Evolutionary conservation across 2,329 filamentous ascomycete genomes (phyloP).

Genomic region (Aspergillus candidus): DNA sequence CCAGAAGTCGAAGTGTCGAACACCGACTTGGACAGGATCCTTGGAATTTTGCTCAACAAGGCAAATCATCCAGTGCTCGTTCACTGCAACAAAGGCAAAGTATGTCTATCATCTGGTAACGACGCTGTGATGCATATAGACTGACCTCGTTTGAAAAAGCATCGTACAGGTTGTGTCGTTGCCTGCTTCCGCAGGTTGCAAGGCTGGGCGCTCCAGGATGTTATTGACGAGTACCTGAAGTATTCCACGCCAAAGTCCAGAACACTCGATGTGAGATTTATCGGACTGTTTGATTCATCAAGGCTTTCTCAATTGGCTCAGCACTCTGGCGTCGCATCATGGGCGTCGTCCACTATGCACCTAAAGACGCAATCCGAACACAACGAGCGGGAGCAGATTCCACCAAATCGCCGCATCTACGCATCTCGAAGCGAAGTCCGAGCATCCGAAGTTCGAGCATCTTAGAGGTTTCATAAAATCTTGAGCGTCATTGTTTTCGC

Average conservation of each 20-base stretch:
- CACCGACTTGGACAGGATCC: conserved; percentile 62
- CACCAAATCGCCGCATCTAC: conserved; percentile 5
- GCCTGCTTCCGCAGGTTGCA: conserved; percentile 69
- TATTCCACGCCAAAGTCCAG: conserved; percentile 52
- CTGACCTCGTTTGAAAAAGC: conserved; percentile 39
- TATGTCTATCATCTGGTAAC: conserved; percentile 29
- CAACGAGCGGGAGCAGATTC: conserved; percentile 4
- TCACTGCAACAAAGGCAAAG: conserved; percentile 89
- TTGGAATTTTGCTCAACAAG: conserved; percentile 64
- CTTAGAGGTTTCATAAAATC: neutral
- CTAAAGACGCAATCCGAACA: conserved; percentile 3
- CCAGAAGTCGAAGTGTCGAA: conserved; percentile 56
- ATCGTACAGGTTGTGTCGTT: conserved; percentile 85
- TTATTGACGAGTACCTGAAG: conserved; percentile 66
- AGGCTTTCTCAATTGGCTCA: conserved; percentile 15
- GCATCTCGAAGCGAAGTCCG: conserved; percentile 2
- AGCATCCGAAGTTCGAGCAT: neutral
- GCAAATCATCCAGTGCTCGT: conserved; percentile 74
- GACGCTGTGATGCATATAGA: conserved; percentile 2
- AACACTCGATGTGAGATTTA: conserved; percentile 26
- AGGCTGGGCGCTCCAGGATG: conserved; percentile 57
- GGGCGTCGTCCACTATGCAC: conserved; percentile 5
- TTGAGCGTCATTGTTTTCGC: no score
- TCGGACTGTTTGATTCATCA: conserved; percentile 20
- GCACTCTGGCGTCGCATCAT: conserved; percentile 12